Evolutionary conservation across 2,329 filamentous ascomycete genomes (phyloP).

Genomic region (Venturia nashicola): DNA sequence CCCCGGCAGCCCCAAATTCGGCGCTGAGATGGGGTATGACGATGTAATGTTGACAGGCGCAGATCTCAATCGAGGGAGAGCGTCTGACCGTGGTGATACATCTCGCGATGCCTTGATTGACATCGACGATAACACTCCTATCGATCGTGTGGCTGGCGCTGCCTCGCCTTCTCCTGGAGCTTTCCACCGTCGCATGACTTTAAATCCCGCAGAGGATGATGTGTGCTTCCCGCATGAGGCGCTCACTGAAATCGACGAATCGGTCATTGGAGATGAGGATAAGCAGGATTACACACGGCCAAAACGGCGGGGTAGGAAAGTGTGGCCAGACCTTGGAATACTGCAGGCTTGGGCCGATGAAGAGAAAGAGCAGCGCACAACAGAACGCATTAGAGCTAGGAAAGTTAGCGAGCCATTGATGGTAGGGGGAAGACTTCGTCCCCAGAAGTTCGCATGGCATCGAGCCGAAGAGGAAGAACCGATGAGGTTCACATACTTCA

Average conservation of each 20-base stretch:
- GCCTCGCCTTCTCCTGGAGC: background rate
- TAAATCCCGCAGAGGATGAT: constrained; percentile 61
- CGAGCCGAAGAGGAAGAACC: constrained; percentile 79
- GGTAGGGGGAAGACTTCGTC: constrained; percentile 77
- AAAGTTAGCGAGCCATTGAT: constrained; percentile 90
- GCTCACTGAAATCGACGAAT: constrained; percentile 47
- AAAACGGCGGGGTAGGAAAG: constrained; percentile 49
- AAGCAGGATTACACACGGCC: constrained; percentile 9
- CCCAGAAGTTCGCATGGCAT: constrained; percentile 69
- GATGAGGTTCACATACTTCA: constrained; percentile 97
- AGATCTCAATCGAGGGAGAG: constrained; percentile 34
- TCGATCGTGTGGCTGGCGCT: background rate
- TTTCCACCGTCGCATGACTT: constrained; percentile 29
- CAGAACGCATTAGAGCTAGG: constrained; percentile 70
- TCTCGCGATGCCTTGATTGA: constrained; percentile 36
- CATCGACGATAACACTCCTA: constrained; percentile 29
- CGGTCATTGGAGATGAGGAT: constrained; percentile 53
- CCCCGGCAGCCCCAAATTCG: constrained; percentile 44
- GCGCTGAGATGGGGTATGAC: constrained; percentile 39
- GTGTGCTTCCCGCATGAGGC: constrained; percentile 80
- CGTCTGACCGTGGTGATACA: constrained; percentile 17
- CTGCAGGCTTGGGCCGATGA: constrained; percentile 83
- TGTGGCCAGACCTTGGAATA: constrained; percentile 76
- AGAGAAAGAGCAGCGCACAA: constrained; percentile 75
- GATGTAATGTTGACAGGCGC: constrained; percentile 56